Evolutionary conservation across 768 basidiomycete genomes (phyloP), one percentile per base, ranked within the genome.

Genomic region (Tubosaeta sp.): DNA sequence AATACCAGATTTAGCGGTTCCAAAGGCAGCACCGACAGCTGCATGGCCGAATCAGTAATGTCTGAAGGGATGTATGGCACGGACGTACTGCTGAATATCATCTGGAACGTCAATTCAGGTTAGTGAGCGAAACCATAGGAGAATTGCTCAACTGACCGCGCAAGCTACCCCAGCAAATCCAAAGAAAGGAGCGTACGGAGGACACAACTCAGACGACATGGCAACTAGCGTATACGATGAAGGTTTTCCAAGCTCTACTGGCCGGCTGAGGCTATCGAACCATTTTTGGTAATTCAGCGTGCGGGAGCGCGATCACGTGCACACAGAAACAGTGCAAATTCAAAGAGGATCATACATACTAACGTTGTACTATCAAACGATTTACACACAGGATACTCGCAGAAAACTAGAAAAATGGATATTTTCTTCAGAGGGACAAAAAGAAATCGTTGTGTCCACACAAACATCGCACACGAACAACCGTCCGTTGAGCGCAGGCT

Each of bases 121-220:
- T 0, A 8, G 50, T 60, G 36, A 66, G 64, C 40, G 18, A 5
- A 31, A 46, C 22, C 14, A 35, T 11, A 49, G 25, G 3, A 35
- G n/a, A 39, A 50, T n/a, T 19, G 39, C 5, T 22, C 35, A 21
- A 65, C 89, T 71, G 61, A 96, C 95, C 44, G 95, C 84, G 22
- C 87, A 80, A n/a, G 93, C 89, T 27, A 98, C 95, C 45, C 95
- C 95, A 44, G 88, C 94, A 68, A 99, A 94, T 24, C 94, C 95
- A 68, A 98, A 96, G 83, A 98, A 98, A 46, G 93, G 90, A 45
- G 94, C 94, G 67, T 90, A 97, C 27, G 94, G 90, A 54, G 93
- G 93, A 68, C 93, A 96, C 44, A 79, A 57, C 39, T 69, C 67
- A 46, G 66, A 53, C 22, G 82, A 79, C 82, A 83, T 85, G 36